A percentile compares a stretch with the other conserved stretches of the same genome.
Conservation (phyloP, 192 early-diverging fungal genomes). For the Coemansia sp. region DNA sequence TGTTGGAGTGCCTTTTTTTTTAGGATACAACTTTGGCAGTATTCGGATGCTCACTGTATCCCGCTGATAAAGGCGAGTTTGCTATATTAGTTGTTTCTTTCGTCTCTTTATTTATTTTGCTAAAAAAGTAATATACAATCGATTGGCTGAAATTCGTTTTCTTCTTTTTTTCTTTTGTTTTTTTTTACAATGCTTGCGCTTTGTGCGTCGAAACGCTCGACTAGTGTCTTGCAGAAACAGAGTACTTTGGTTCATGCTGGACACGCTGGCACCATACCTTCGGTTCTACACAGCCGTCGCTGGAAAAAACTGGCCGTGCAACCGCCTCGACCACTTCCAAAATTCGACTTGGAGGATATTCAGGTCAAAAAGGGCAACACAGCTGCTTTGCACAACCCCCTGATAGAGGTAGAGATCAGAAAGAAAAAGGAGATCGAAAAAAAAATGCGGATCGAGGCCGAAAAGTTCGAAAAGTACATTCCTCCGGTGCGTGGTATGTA, state of each 20-base stretch:
- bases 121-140: no score
- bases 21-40: no score
- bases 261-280: neutral
- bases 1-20: no score
- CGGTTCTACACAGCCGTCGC: conserved; percentile 23
- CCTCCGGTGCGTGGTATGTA: conserved; percentile 7
- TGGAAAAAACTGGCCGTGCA: conserved; percentile 6
- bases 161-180: neutral
- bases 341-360: conserved; percentile 7
- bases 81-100: no score
- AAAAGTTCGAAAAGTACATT: conserved; percentile 1
- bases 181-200: conserved; percentile 9
- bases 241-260: conserved; percentile 5
- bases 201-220: neutral
- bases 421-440: neutral
- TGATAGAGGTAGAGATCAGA: conserved; percentile 10
- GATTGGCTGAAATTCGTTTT: neutral
- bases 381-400: conserved; percentile 37
- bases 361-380: neutral
- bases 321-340: conserved; percentile 1
- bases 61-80: no score
- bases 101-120: no score
- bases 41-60: no score
- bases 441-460: neutral
- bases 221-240: neutral